phyloP scores from a whole-genome alignment of 108 stramenopile species.

The Pseudonitzschia delicatissima region DNA sequence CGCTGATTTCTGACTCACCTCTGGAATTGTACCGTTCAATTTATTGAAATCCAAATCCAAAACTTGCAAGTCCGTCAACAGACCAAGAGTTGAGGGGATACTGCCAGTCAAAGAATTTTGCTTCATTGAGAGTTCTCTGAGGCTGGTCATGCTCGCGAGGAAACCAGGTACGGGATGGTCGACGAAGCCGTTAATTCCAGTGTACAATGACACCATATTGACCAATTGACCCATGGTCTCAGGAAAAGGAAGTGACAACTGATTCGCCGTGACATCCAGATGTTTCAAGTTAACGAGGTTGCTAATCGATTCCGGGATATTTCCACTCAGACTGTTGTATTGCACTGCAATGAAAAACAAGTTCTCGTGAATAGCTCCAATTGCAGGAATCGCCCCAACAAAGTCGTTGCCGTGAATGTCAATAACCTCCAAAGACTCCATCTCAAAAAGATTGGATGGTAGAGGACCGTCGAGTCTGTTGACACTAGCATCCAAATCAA shows the following conservation, averaged over 20 bases:
- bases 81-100: conserved; percentile 26
- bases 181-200: conserved; percentile 25
- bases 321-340: conserved; percentile 47
- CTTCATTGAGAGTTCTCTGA: conserved; percentile 37
- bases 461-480: conserved; percentile 16
- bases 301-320: conserved; percentile 37
- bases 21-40: conserved; percentile 5
- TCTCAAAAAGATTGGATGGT: conserved; percentile 8
- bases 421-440: conserved; percentile 16
- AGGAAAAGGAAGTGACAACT: conserved; percentile 25
- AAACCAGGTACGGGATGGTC: conserved; percentile 26
- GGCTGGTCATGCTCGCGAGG: conserved; percentile 13
- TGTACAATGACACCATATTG: conserved; percentile 26
- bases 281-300: conserved; percentile 26
- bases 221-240: conserved; percentile 12
- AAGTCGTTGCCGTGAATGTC: conserved; percentile 30
- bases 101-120: conserved; percentile 25
- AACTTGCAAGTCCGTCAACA: conserved; percentile 20
- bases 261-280: conserved; percentile 30
- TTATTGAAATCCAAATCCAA: conserved; percentile 26
- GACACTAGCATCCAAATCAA: conserved; percentile 24
- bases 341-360: conserved; percentile 27
- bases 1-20: conserved; percentile 6
- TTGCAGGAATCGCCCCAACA: conserved; percentile 16
- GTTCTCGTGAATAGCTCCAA: conserved; percentile 1